Conservation (phyloP, 441 rosid genomes). For the Omphalea diandra region DNA sequence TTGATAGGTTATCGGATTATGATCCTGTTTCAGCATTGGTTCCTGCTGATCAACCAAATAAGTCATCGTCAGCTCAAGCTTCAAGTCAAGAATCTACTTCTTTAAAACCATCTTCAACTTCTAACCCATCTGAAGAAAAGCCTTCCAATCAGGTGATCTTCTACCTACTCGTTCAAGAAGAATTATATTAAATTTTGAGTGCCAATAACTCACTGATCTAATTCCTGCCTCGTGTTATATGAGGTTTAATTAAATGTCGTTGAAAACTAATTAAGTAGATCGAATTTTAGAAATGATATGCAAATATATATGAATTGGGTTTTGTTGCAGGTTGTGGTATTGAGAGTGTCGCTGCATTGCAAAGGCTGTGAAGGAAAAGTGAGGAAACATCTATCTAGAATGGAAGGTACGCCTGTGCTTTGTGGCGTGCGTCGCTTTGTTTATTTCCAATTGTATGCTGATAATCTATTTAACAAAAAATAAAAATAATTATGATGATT, state of each 20-base stretch:
- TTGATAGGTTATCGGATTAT: conserved; percentile 50
- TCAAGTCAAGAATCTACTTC: conserved; percentile 39
- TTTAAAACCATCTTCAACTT: conserved; percentile 39
- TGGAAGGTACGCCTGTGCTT: conserved; percentile 53
- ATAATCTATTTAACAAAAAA: no score
- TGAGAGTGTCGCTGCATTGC: conserved; percentile 95
- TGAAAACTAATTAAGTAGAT: neutral
- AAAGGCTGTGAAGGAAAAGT: conserved; percentile 94
- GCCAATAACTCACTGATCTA: no score
- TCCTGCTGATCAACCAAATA: conserved; percentile 39
- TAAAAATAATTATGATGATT: no score
- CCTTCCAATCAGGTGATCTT: conserved; percentile 62
- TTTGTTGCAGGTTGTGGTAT: conserved; percentile 65
- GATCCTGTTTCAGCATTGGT: conserved; percentile 51
- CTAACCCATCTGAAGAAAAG: conserved; percentile 20
- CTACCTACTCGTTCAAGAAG: no score
- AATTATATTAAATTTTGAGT: no score
- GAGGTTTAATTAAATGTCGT: neutral
- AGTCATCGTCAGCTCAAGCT: conserved; percentile 25
- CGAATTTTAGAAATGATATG: neutral
- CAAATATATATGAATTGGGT: neutral
- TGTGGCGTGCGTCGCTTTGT: no score
- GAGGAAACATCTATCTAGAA: conserved; percentile 86
- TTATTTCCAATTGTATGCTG: no score
- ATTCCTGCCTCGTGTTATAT: no score